phyloP scores from a whole-genome alignment of 306 rosid species.

The Fragaria iinumae region DNA sequence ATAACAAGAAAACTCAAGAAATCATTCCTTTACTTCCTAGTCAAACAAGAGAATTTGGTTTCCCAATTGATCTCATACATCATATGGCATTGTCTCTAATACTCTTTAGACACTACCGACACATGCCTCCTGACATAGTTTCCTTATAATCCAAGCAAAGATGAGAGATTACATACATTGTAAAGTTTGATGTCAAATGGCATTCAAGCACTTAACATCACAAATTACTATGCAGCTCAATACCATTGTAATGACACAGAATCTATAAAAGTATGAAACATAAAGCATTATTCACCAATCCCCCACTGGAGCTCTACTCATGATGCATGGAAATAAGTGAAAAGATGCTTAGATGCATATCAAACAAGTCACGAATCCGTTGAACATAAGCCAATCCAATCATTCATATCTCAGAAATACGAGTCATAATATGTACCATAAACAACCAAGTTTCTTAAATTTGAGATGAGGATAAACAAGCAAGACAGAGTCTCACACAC shows the following conservation, averaged over 20 bases:
- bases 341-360: neutral
- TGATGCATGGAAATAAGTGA: neutral
- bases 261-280: neutral
- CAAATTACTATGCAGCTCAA: neutral
- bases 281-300: neutral
- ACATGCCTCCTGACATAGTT: neutral
- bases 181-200: neutral
- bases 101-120: neutral
- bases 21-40: neutral
- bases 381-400: neutral
- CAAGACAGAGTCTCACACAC: constrained; percentile 44
- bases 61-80: neutral
- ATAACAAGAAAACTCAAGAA: constrained; percentile 16
- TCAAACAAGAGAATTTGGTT: neutral
- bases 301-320: neutral
- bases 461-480: constrained; percentile 15
- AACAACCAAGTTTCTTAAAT: neutral
- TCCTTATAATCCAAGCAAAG: neutral
- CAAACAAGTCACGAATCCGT: constrained; percentile 13
- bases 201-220: neutral
- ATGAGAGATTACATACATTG: neutral
- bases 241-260: neutral
- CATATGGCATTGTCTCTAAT: neutral
- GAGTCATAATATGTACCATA: neutral
- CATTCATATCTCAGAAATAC: neutral